Evolutionary conservation across 257 asterid genomes (phyloP), one percentile per base, ranked within the genome.

Genomic region (Capsicum pubescens): DNA sequence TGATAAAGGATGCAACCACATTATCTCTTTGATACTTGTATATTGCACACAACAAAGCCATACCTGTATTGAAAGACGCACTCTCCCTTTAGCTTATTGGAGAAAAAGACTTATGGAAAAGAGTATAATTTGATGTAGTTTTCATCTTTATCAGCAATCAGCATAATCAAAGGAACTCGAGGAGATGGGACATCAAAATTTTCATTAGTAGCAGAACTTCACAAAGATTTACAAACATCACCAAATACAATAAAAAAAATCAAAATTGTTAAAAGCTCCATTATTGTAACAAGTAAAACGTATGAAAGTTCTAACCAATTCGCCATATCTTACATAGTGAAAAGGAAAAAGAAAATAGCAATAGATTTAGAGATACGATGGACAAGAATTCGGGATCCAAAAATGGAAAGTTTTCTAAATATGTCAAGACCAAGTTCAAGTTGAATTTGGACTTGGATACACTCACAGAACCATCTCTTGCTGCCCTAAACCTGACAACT

Each of bases 401-500:
- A 66, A 66, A 66, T 10, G 72, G 72, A n/a, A 12, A 66, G 71
- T 66, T 66, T 66, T 66, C n/a, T 32, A 32, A 32, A 26, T 26
- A 26, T 26, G 1, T 26, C 26, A 26, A 26, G 26, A 26, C 26
- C 46, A 2, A 66, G 48, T 13, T 9, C 14, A n/a, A 66, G 72
- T 66, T 5, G 72, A 66, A 66, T 66, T 66, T 66, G 72, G 72
- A 32, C 72, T 66, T 32, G 6, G 72, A 66, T 32, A 32, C 72
- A 0, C 72, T 13, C 36, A 66, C 72, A 66, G 46, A 66, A 66
- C 50, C 21, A 67, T 13, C 19, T 67, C 74, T 67, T 35, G 74
- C 50, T 14, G 3, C 74, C 50, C 26, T 26, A 26, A 26, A 26
- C 26, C 26, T 26, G 26, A 26, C 26, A 26, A 26, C 26, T 26